Evolutionary conservation across 805 yeast species (phyloP), one percentile per base, ranked within the genome.

Genomic region (Barnettozyma vustinii): DNA sequence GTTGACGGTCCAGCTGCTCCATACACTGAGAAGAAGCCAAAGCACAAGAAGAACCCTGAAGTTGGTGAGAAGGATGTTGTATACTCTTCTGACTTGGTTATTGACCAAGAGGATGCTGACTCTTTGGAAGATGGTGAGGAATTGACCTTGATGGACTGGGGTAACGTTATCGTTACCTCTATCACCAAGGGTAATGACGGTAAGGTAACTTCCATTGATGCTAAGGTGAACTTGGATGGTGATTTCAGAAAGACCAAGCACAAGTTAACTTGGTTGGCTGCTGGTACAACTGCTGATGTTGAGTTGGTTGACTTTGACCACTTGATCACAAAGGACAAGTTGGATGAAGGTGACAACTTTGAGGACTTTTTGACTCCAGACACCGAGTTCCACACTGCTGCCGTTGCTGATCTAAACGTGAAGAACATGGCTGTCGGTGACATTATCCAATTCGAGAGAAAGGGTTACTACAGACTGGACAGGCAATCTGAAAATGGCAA

Each of bases 91-190:
- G 72, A 80, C 47, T 74, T 87, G 42, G 71, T 88, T 59, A 75
- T 92, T 61, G 97, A 91, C 64, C 96, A 87, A 72, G 92, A 76
- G 26, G 98, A 92, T 69, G 87, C 86, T 36, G 73, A 70, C 52
- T 83, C 91, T 42, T 74, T 84, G 52, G 81, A 76, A 57, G 92
- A 81, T 40, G 87, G 85, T 55, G 98, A 92, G 72, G 98, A 92
- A 73, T 75, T 91, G 54, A 92, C 98, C n/a, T 79, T 92, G 62
- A 92, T 92, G 98, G 97, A 92, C 71, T 92, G 98, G 98, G 98
- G 97, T 77, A 92, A 92, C 67, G 86, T 82, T 50, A 85, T 92
- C 56, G 73, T 91, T 56, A 79, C 84, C 56, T 80, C 80, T 66
- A 77, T 91, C 63, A 71, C 70, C 65, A 83, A 79, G 66, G 82